These are phyloP conservation scores for Lepidium sativum DNA, from an alignment of 345 rosid genomes.

Conservation along the genomic window DNA sequence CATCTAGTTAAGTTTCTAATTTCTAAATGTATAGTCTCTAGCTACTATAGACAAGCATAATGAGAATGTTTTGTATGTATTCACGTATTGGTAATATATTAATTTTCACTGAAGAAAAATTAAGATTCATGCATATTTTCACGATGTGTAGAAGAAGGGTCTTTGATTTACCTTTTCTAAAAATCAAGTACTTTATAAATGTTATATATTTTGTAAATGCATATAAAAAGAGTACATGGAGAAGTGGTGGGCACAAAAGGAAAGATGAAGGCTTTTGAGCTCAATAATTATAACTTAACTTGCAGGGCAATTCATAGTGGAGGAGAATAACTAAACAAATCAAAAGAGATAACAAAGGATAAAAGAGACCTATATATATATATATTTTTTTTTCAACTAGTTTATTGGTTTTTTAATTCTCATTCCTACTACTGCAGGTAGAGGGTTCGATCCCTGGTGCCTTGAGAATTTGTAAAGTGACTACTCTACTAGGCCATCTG, in stretches of 20 bases:
- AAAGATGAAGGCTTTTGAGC: slow-evolving; percentile 18
- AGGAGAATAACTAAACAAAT: neutral
- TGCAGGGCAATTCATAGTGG: slow-evolving; percentile 22
- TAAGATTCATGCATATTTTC: too few relatives aligned
- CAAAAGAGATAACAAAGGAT: neutral
- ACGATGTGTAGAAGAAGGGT: too few relatives aligned
- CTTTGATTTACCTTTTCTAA: too few relatives aligned
- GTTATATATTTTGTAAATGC: neutral
- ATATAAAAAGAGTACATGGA: slow-evolving; percentile 4
- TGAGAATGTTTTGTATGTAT: neutral
- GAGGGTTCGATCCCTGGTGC: too few relatives aligned
- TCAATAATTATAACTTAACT: slow-evolving; percentile 26
- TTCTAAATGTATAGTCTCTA: neutral
- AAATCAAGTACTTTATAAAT: neutral
- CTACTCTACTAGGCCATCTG: too few relatives aligned
- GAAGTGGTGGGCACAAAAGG: slow-evolving; percentile 28
- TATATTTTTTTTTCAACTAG: neutral
- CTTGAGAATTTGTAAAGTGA: too few relatives aligned
- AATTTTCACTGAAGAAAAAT: too few relatives aligned
- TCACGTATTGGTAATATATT: too few relatives aligned
- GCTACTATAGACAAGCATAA: neutral
- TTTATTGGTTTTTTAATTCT: too few relatives aligned
- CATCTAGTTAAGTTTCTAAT: neutral
- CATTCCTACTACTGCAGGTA: too few relatives aligned
- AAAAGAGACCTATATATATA: neutral